A percentile compares a stretch with the other conserved stretches of the same genome.
Evolutionary conservation across 73 alveolate genomes (phyloP).

Genomic region (Tetrahymena malaccensis): DNA sequence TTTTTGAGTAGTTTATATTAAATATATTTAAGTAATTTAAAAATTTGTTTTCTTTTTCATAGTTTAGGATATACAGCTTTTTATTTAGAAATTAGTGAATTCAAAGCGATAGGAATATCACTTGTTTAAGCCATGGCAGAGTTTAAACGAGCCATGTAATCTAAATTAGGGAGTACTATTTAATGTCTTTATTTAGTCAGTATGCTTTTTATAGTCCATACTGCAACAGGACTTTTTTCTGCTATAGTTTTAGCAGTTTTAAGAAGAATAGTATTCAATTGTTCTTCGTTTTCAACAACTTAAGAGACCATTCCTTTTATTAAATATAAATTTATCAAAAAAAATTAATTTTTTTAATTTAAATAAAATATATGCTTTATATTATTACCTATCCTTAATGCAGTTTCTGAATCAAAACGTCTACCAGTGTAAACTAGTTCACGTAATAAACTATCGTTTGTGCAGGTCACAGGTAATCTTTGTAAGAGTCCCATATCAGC

Average conservation of each 20-base stretch:
- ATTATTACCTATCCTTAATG: conserved; percentile 28
- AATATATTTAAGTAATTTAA: not conserved
- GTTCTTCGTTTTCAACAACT: conserved; percentile 25
- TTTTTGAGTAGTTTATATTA: not conserved
- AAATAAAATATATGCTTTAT: not conserved
- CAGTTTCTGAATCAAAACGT: conserved; percentile 44
- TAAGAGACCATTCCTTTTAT: not conserved
- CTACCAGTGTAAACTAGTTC: conserved; percentile 57
- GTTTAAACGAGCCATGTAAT: conserved; percentile 27
- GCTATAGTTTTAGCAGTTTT: conserved; percentile 44
- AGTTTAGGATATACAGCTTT: conserved; percentile 45
- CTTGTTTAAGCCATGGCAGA: conserved; percentile 30
- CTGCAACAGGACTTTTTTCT: conserved; percentile 49
- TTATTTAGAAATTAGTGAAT: conserved; percentile 12
- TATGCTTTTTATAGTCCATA: conserved; percentile 22
- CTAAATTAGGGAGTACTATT: conserved; percentile 40
- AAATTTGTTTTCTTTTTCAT: conserved; percentile 1
- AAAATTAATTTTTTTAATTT: no score
- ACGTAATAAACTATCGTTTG: conserved; percentile 43
- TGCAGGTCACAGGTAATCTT: conserved; percentile 36
- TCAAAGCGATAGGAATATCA: conserved; percentile 35
- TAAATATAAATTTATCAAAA: not conserved
- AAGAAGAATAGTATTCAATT: conserved; percentile 22
- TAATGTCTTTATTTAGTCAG: conserved; percentile 43
- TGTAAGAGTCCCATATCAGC: conserved; percentile 60